phyloP scores from a whole-genome alignment of 805 yeast genomes.

The Teunomyces stri region DNA sequence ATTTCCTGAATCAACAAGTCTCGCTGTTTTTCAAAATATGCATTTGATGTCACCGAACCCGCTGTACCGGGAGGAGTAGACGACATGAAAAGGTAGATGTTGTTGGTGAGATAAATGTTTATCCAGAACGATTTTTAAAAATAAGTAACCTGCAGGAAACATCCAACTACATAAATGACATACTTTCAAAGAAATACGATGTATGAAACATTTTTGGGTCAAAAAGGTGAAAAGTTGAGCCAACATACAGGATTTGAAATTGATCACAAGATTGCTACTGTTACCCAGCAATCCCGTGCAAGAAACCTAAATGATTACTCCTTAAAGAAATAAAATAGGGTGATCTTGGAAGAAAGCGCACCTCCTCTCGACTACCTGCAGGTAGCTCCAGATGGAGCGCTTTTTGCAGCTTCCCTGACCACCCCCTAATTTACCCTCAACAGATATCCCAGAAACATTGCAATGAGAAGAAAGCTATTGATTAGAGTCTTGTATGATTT shows the following conservation, averaged over 20 bases:
- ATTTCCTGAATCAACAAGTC: conserved; percentile 59
- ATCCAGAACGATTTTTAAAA: no score
- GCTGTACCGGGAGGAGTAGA: conserved; percentile 1
- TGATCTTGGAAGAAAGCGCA: background rate
- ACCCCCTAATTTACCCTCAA: no score
- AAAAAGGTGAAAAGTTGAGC: no score
- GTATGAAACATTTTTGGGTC: no score
- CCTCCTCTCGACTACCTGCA: background rate
- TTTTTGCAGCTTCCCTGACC: background rate
- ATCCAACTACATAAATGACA: no score
- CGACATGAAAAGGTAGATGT: background rate
- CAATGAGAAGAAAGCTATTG: no score
- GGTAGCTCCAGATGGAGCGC: background rate
- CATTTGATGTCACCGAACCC: conserved; percentile 1
- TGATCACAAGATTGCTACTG: background rate
- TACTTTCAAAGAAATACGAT: no score
- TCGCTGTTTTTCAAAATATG: conserved; percentile 54
- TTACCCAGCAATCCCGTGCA: background rate
- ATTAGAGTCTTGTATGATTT: no score
- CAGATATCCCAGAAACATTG: no score
- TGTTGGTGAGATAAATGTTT: no score
- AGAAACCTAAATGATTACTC: background rate
- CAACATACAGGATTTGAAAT: no score
- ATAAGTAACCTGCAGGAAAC: no score
- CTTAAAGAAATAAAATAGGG: background rate